Conservation (phyloP, 768 basidiomycete species). For the Boletus sp. region DNA sequence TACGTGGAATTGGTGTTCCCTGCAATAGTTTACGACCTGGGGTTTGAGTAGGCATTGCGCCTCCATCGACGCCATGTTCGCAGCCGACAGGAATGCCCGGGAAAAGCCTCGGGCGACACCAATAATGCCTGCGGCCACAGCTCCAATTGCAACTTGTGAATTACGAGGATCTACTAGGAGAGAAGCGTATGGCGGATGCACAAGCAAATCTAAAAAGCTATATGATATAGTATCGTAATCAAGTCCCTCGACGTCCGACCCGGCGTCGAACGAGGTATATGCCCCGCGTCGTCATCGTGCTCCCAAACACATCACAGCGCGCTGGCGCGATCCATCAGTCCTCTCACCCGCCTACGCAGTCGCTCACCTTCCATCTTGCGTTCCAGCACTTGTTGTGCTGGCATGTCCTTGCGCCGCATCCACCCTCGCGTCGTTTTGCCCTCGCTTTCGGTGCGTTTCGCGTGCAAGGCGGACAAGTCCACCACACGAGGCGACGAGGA, state of each 20-base stretch:
- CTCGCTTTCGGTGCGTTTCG: conserved; percentile 49
- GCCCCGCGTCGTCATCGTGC: not conserved
- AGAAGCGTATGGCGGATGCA: too few relatives aligned
- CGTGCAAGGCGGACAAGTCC: conserved; percentile 67
- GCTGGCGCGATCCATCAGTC: conserved; percentile 65
- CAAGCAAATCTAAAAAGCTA: too few relatives aligned
- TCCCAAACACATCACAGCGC: conserved; percentile 2
- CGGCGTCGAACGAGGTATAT: too few relatives aligned
- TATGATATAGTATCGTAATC: not conserved
- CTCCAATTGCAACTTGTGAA: too few relatives aligned
- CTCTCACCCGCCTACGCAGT: conserved; percentile 66
- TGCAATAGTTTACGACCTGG: too few relatives aligned
- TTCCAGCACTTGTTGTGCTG: conserved; percentile 79
- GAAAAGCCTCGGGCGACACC: too few relatives aligned
- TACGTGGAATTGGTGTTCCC: too few relatives aligned
- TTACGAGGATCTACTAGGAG: too few relatives aligned
- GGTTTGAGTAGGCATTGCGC: too few relatives aligned
- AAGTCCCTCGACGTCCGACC: not conserved
- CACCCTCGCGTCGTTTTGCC: conserved; percentile 54
- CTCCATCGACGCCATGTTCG: too few relatives aligned
- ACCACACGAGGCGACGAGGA: conserved; percentile 83
- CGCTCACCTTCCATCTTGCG: conserved; percentile 74
- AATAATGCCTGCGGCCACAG: too few relatives aligned
- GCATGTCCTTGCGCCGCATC: conserved; percentile 78
- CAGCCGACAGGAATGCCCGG: too few relatives aligned